Base-by-base conservation (phyloP, 495 filamentous ascomycete genomes). In the Clavariopsis aquatica region DNA sequence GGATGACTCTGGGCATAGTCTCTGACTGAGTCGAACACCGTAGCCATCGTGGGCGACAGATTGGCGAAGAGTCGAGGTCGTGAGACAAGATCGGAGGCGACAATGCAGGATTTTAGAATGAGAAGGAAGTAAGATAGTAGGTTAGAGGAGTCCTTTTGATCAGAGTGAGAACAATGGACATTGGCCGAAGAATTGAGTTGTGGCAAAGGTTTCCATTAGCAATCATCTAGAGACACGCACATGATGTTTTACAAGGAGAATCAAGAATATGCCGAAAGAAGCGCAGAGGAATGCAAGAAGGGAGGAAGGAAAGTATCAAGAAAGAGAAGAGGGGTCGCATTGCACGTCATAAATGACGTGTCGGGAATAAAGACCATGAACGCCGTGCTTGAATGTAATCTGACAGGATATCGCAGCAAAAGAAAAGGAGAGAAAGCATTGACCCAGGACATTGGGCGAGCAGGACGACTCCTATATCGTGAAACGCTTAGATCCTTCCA, bases 401-500 rank as follows among this genome's bases (percentile, higher is more conserved):
- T 19, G 47, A 29, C 26, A 54, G 62, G 62, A 59, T 57, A 65
- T 60, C 43, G 62, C 47, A 31, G 55, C 43, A 52, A 45, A 43
- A 52, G 46, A 51, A 62, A 57, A 62, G 51, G 52, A 55, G 45
- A 41, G 27, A 49, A 57, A 67, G 51, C 64, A 55, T 66, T 36
- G 57, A 43, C 57, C 64, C 43, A 31, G 29, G 5, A 36, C 31
- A 36, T 57, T 54, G 56, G 63, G 63, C 63, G 63, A 67, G 57
- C 41, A 62, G 63, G 53, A 19, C 5, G 17, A 31, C 27, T 19
- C 47, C 57, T 64, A 75, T 36, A 88, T 68, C 38, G 77, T 75
- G 74, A 88, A 91, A 47, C 67, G 64, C 71, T 83, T 84, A 55
- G 78, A 79, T 27, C 88, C 91, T 74, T 96, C 91, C 24, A 95